Base-by-base conservation (phyloP, 2,329 filamentous ascomycete genomes). In the Aspergillus melleus region DNA sequence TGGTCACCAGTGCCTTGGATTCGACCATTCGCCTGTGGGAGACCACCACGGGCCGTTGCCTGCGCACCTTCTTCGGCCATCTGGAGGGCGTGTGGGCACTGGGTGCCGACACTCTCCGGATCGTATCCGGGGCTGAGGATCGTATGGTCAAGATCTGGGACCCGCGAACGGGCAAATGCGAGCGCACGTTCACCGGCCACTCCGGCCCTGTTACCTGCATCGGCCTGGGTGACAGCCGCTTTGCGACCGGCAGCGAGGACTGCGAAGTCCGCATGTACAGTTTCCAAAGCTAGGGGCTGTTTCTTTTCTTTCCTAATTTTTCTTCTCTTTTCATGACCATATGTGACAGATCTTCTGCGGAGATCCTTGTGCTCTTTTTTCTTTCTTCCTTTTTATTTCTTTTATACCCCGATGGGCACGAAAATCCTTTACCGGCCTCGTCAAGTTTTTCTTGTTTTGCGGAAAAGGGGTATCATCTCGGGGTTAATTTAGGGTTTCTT, bases 131-230 rank as follows among this genome's bases (percentile, higher is more conserved):
- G 0, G 90, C 91, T 11, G 92, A 98, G 74, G 95, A 99, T 76
- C 88, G 91, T 47, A 96, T 94, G 87, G 90, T 96, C 69, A 98
- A 98, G 80, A 87, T 91, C 32, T 99, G 95, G 95, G 94, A 98
- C 77, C 90, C 94, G 16, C 83, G 92, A 59, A 93, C 90, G 1
- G 95, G 95, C 29, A 92, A 90, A 71, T 96, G 93, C 76, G 93
- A 98, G 74, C 84, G 92, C 52, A 98, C 93, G 3, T 94, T 96
- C 71, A 92, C 91, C 2, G 93, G 93, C 0, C 95, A 98, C 75
- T 86, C 88, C 1, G 94, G 92, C 0, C 93, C 95, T 0, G 92
- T 98, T 3, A 98, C 93, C 3, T 98, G 94, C 72, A 90, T 98
- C 44, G 93, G 91, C 1, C 81, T 99, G 6, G 96, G 92, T 68